Evolutionary conservation across 768 basidiomycete genomes (phyloP), one percentile per base, ranked within the genome.

Genomic region (Suillus plorans): DNA sequence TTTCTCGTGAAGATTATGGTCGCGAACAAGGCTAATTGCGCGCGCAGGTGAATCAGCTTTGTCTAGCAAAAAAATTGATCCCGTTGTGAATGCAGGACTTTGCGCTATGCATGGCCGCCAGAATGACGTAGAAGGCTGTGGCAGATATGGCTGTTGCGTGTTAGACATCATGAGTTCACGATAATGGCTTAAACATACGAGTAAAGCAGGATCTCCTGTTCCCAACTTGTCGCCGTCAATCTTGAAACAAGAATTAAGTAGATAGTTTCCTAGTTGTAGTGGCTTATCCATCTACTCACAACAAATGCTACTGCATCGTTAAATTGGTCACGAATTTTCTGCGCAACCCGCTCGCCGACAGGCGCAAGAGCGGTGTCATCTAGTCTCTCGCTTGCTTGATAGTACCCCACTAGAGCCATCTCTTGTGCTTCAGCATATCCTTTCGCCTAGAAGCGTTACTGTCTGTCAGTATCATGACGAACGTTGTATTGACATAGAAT

Each of bases 341-440:
- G 78, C 2, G 84, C 85, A 5, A 92, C 82, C 60, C 80, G 82
- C 72, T 89, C 89, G 10, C 89, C 88, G 13, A 89, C 86, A 0
- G 87, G 86, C 36, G 84, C 86, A 5, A 94, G 78, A 4, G 84
- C 78, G 2, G 78, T 80, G 63, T 91, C 88, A 42, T 87, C 85
- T 49, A 89, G 52, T 53, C 84, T 79, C 69, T 89, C 88, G 57
- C 84, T 86, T 2, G 89, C 91, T 71, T 92, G 89, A 70, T 92
- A 92, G 69, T 90, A 91, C 1, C 89, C 90, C 5, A 92, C 89
- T 1, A 92, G 71, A 58, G 77, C 77, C 63, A 89, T 71, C 7
- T 79, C 79, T 45, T 77, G 72, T n/a, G 83, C 80, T 41, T 82
- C 82, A 8, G 90, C 89, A 66, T 90, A 80, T 67, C 83, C 81